Percentiles rank a stretch among this genome's conserved stretches.
Evolutionary conservation across 352 stramenopile genomes (phyloP).

Genomic region (Phytophthora sp.): DNA sequence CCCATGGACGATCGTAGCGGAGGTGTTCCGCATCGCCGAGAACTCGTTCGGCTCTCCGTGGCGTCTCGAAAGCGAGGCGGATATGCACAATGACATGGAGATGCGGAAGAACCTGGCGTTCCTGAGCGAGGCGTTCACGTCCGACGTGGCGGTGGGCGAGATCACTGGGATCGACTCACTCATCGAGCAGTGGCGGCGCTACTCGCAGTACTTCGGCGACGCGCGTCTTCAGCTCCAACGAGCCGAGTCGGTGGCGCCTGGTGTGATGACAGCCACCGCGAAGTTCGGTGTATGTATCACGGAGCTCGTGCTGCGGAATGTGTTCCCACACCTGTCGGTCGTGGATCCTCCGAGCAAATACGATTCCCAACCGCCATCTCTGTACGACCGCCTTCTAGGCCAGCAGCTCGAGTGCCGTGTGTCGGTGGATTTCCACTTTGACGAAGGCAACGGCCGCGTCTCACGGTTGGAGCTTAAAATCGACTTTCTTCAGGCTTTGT

Average conservation of each 20-base stretch:
- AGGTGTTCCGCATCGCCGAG: background rate
- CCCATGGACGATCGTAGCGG: constrained; percentile 5
- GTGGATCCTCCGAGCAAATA: background rate
- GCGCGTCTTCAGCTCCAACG: background rate
- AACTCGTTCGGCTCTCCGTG: background rate
- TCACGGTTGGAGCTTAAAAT: background rate
- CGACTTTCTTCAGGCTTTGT: background rate
- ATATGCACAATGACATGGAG: background rate
- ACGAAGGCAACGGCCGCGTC: background rate
- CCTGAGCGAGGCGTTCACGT: background rate
- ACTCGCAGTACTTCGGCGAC: constrained; percentile 1
- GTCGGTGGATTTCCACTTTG: constrained; percentile 3
- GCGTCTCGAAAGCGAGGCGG: background rate
- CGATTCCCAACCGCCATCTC: background rate
- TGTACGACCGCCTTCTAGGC: background rate
- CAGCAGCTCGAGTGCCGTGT: background rate
- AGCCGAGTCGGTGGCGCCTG: background rate
- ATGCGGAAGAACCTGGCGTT: background rate
- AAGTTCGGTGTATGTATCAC: background rate
- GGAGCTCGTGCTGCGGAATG: background rate
- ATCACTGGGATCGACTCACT: background rate
- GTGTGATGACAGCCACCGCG: background rate
- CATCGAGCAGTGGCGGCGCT: background rate
- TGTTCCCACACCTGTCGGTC: background rate
- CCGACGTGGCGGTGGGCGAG: background rate